Conservation (phyloP, 2,329 filamentous ascomycete species). For the Plectosphaerella plurivora region DNA sequence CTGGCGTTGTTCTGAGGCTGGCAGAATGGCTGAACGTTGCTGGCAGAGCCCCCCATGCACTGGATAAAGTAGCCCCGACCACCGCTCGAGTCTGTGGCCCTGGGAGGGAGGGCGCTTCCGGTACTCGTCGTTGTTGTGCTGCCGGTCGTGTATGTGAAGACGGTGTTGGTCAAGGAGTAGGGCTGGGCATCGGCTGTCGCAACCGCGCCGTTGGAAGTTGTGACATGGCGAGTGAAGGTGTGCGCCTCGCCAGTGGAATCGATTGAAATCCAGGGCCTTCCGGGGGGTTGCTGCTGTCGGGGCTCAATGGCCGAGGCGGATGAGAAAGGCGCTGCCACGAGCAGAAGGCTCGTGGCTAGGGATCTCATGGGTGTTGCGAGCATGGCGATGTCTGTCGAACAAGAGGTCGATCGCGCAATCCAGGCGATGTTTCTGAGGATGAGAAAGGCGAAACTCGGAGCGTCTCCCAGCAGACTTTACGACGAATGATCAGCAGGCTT, state of each 20-base stretch:
- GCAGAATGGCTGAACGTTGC: slow-evolving; percentile 25
- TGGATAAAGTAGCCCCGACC: slow-evolving; percentile 22
- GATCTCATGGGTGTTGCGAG: neutral
- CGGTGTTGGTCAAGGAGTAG: slow-evolving; percentile 18
- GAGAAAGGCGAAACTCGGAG: no score
- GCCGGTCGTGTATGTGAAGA: slow-evolving; percentile 21
- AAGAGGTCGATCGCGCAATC: neutral
- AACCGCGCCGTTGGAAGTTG: slow-evolving; percentile 17
- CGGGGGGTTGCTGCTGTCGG: slow-evolving; percentile 1
- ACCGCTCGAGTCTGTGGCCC: slow-evolving; percentile 16
- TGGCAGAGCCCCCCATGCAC: slow-evolving; percentile 14
- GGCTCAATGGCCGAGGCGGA: slow-evolving; percentile 7
- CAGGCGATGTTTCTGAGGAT: no score
- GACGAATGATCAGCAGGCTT: no score
- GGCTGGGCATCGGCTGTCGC: slow-evolving; percentile 24
- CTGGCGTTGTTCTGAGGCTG: slow-evolving; percentile 21
- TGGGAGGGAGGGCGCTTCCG: slow-evolving; percentile 23
- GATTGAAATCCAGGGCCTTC: slow-evolving; percentile 25
- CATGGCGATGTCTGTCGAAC: neutral
- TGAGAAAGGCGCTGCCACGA: neutral
- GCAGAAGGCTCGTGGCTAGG: slow-evolving; percentile 3
- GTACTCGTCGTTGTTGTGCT: slow-evolving; percentile 17
- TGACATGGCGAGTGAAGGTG: slow-evolving; percentile 22
- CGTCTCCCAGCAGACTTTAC: no score
- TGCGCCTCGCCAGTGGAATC: slow-evolving; percentile 17